phyloP scores from a whole-genome alignment of 345 rosid genomes.

The Lumnitzera racemosa region DNA sequence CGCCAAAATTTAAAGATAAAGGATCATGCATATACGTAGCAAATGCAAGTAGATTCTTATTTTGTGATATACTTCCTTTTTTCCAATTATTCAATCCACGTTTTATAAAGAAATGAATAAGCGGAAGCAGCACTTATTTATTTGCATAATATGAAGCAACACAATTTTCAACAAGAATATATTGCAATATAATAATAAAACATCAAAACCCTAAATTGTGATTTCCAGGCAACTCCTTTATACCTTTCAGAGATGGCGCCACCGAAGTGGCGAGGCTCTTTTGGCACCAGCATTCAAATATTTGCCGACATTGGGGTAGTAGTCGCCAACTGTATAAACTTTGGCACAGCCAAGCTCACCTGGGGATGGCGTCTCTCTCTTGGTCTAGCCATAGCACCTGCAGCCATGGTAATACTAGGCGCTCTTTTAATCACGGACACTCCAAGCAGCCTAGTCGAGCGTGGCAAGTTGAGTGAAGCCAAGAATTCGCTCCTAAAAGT shows the following conservation, averaged over 20 bases:
- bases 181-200: no score
- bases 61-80: no score
- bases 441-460: constrained; percentile 54
- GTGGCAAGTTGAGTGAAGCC: constrained; percentile 32
- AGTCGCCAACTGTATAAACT: constrained; percentile 48
- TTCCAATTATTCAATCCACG: no score
- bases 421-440: constrained; percentile 58
- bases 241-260: constrained; percentile 85
- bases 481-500: no score
- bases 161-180: no score
- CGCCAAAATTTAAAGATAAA: no score
- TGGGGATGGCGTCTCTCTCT: constrained; percentile 70
- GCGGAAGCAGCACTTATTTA: no score
- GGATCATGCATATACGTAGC: no score
- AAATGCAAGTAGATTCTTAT: no score
- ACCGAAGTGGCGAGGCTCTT: constrained; percentile 71
- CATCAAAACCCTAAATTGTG: no score
- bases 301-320: constrained; percentile 18
- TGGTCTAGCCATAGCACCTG: constrained; percentile 62
- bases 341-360: constrained; percentile 32
- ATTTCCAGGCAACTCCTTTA: constrained; percentile 57
- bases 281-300: constrained; percentile 56
- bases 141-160: no score
- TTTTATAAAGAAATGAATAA: no score
- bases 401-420: constrained; percentile 54